Evolutionary conservation across 768 basidiomycete species (phyloP).

Genomic region (Leccinum longicurvipes): DNA sequence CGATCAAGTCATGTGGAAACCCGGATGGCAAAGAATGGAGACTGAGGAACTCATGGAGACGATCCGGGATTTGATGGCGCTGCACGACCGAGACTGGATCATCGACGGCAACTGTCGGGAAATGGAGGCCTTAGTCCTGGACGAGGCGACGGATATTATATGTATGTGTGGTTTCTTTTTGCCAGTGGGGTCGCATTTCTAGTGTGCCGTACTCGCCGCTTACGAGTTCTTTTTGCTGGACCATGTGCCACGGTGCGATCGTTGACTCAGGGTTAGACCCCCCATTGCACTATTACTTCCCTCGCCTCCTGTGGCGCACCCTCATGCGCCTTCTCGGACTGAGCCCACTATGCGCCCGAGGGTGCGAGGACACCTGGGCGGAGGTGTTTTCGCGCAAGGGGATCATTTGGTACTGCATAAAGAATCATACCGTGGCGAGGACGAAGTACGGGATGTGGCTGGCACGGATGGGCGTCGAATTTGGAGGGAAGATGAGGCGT

Average conservation of each 20-base stretch:
- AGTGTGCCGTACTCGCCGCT: not conserved
- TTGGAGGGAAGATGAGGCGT: constrained; percentile 43
- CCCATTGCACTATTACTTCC: constrained; percentile 57
- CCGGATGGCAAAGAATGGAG: constrained; percentile 41
- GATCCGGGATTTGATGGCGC: constrained; percentile 21
- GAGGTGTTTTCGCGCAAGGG: constrained; percentile 45
- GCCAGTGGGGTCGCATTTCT: not conserved
- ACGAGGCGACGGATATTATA: constrained; percentile 48
- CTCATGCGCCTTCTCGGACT: constrained; percentile 41
- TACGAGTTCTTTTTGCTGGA: not conserved
- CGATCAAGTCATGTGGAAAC: constrained; percentile 48
- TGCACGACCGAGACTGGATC: constrained; percentile 46
- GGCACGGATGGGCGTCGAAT: constrained; percentile 16
- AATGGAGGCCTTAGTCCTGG: constrained; percentile 33
- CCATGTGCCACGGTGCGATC: not conserved
- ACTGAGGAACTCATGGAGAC: constrained; percentile 22
- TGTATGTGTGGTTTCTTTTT: constrained; percentile 35
- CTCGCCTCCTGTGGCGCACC: constrained; percentile 54
- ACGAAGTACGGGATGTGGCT: constrained; percentile 18
- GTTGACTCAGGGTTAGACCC: constrained; percentile 61
- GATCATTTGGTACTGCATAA: constrained; percentile 50
- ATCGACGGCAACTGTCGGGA: constrained; percentile 46
- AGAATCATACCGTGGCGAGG: constrained; percentile 33
- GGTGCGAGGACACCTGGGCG: constrained; percentile 42
- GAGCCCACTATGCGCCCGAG: constrained; percentile 42